phyloP scores from a whole-genome alignment of 306 rosid genomes.

The Gastrolobium bilobum region DNA sequence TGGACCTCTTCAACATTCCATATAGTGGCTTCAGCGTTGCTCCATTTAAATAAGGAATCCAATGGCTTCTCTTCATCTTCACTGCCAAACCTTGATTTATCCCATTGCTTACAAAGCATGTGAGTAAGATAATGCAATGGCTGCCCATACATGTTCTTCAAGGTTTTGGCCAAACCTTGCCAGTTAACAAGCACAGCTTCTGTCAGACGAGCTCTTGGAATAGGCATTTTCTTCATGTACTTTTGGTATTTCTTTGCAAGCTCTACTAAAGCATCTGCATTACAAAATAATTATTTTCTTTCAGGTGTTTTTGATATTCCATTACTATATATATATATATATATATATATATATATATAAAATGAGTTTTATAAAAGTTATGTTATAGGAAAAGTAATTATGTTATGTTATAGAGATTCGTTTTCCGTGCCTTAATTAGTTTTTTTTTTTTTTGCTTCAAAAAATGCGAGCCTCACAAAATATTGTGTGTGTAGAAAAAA shows the following conservation, averaged over 20 bases:
- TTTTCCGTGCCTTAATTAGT: no score
- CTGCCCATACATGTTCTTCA: conserved; percentile 47
- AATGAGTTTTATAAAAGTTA: no score
- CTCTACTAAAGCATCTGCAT: conserved; percentile 41
- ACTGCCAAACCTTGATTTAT: conserved; percentile 47
- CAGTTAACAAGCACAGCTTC: conserved; percentile 30
- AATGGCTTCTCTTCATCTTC: conserved; percentile 44
- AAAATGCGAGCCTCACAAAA: no score
- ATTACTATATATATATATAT: no score
- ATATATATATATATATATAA: no score
- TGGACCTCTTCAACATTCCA: conserved; percentile 52
- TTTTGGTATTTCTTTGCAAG: conserved; percentile 51
- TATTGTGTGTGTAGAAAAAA: no score
- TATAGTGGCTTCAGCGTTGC: conserved; percentile 38
- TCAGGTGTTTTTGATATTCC: not conserved
- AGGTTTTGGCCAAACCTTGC: conserved; percentile 43
- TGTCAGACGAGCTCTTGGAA: conserved; percentile 21
- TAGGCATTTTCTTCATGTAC: conserved; percentile 24
- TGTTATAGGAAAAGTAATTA: no score
- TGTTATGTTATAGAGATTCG: no score
- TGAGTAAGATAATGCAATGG: conserved; percentile 56
- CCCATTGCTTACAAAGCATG: conserved; percentile 56
- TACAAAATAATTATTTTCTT: not conserved
- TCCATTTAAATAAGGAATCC: conserved; percentile 7
- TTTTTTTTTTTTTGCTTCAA: no score